A percentile compares a stretch with the other conserved stretches of the same genome.
phyloP scores from a whole-genome alignment of 129 eudicot species.

The Deinandra increscens region DNA sequence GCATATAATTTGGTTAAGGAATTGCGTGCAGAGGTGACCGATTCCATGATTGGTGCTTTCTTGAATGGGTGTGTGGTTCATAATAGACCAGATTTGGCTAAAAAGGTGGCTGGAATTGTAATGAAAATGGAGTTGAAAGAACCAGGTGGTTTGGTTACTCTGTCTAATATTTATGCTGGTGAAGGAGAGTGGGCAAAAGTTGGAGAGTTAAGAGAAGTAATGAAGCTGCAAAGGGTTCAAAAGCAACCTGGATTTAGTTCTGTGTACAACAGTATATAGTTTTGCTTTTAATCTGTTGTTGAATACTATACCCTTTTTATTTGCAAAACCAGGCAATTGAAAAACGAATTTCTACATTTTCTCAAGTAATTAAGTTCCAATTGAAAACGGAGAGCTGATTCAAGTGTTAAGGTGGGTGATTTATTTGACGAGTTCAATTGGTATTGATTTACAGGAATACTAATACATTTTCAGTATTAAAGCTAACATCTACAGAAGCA shows the following conservation, averaged over 20 bases:
- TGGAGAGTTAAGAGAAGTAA: slow-evolving; percentile 50
- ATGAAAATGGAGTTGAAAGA: slow-evolving; percentile 38
- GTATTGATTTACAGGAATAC: slow-evolving; percentile 25
- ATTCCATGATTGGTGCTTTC: slow-evolving; percentile 66
- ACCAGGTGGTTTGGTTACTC: slow-evolving; percentile 58
- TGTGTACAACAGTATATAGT: slow-evolving; percentile 10
- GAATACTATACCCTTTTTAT: slow-evolving; percentile 13
- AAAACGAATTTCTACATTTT: slow-evolving; percentile 79
- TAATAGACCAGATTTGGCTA: slow-evolving; percentile 67
- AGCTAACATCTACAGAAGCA: slow-evolving; percentile 84
- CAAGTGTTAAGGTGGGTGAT: slow-evolving; percentile 74
- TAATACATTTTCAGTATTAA: slow-evolving; percentile 41
- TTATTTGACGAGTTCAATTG: slow-evolving; percentile 8
- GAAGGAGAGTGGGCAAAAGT: slow-evolving; percentile 68
- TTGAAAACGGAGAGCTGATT: slow-evolving; percentile 89
- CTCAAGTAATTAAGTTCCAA: slow-evolving; percentile 91
- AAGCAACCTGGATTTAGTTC: slow-evolving; percentile 60
- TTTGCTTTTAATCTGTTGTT: background rate
- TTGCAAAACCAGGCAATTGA: slow-evolving; percentile 62
- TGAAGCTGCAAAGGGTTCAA: slow-evolving; percentile 47
- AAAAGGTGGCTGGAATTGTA: slow-evolving; percentile 34
- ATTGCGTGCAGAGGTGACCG: slow-evolving; percentile 33
- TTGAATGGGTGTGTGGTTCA: slow-evolving; percentile 71
- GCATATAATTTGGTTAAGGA: slow-evolving; percentile 54
- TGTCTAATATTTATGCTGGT: slow-evolving; percentile 68